These are phyloP conservation scores for Calocybe gambosa DNA, from an alignment of 1,284 basidiomycete genomes.

Conservation along the genomic window DNA sequence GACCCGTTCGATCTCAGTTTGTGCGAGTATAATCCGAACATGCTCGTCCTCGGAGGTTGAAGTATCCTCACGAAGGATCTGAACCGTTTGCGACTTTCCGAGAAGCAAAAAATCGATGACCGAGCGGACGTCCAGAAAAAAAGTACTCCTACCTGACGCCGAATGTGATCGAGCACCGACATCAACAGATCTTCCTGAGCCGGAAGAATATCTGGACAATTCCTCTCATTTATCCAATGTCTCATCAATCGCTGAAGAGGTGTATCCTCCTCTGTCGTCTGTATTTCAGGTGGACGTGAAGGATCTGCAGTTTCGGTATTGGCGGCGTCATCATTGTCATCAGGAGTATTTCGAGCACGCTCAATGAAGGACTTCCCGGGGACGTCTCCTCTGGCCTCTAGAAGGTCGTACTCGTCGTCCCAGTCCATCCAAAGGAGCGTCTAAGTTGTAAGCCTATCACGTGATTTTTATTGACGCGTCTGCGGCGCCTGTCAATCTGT, in stretches of 20 bases:
- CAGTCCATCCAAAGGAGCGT: constrained; percentile 24
- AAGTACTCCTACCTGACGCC: constrained; percentile 64
- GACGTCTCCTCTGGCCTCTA: constrained; percentile 15
- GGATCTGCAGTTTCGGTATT: neutral
- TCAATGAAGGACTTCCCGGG: constrained; percentile 17
- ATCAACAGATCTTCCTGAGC: constrained; percentile 73
- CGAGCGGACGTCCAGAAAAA: neutral
- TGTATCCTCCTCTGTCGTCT: constrained; percentile 25
- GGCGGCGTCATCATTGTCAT: constrained; percentile 18
- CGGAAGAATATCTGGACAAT: constrained; percentile 73
- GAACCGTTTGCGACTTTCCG: constrained; percentile 55
- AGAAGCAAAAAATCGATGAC: constrained; percentile 7
- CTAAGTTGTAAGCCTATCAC: constrained; percentile 2
- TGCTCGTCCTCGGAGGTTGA: constrained; percentile 86
- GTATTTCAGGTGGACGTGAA: constrained; percentile 10
- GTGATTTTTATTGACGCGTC: neutral
- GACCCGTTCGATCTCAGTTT: constrained; percentile 88
- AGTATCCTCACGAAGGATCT: constrained; percentile 69
- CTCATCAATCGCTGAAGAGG: constrained; percentile 62
- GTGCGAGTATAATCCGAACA: constrained; percentile 83
- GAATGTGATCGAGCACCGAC: constrained; percentile 72
- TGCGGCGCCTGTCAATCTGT: too few relatives aligned
- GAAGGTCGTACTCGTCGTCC: constrained; percentile 29
- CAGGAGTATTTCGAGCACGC: constrained; percentile 18
- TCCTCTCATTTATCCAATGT: constrained; percentile 84